Evolutionary conservation across 768 basidiomycete species (phyloP), one percentile per base, ranked within the genome.

Genomic region (Termitomyces sp.): DNA sequence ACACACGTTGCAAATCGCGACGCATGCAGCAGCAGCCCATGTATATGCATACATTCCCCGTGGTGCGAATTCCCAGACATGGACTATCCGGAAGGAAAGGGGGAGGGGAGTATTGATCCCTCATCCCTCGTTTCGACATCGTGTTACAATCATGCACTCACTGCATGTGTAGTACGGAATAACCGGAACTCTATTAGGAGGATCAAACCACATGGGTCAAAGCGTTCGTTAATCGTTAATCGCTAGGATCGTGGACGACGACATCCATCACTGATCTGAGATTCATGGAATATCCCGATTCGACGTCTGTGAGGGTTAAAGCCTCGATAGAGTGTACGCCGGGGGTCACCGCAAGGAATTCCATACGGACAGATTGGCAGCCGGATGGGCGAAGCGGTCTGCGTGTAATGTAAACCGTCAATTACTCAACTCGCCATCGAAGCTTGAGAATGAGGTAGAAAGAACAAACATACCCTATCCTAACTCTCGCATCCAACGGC

Each of bases 291-390:
- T 81, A 84, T 0, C 85, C 85, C 6, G 85, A 83, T 62, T 89
- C 89, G 4, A 88, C 71, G 60, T 94, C 92, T 1, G 84, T 87
- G 49, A 94, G 70, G 1, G 83, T 84, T 49, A 94, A 70, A 5
- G 80, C 76, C 57, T 89, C 84, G 48, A 94, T 79, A 2, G 85
- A 76, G 63, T 94, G 91, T 2, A 93, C 83, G 3, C 92, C 92
- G 18, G 90, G 85, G 7, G 81, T 78, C 45, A 94, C 72, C 3
- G 92, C 91, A 43, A 94, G 70, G 62, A 94, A 93, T 56, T 87
- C 81, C 86, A 94, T 91, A 38, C 89, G 76, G 23, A 94, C 89
- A 18, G 89, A 90, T 66, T 94, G 91, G 64, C 91, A 91, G 1
- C 89, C 86, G 11, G 83, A 83, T 3, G 91, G 88, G n/a, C 81